phyloP scores from a whole-genome alignment of 1,284 basidiomycete genomes.

The Ustilago sp. region DNA sequence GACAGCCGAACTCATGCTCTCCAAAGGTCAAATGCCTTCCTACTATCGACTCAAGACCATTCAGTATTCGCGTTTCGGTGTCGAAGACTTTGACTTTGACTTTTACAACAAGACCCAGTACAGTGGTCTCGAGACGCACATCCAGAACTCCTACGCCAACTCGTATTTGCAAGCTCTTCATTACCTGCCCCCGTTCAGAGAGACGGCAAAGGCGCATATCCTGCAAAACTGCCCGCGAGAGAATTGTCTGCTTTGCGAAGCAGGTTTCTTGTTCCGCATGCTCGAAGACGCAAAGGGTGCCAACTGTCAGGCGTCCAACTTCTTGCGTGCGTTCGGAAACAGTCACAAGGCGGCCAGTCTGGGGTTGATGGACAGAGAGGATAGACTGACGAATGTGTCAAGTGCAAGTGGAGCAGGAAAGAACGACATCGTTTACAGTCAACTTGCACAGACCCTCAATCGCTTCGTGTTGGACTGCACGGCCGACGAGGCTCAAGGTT shows the following conservation, averaged over 20 bases:
- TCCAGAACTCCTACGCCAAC: conserved; percentile 97
- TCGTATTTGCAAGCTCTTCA: conserved; percentile 89
- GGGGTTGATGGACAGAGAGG: conserved; percentile 88
- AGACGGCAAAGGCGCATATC: conserved; percentile 89
- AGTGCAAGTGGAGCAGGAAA: conserved; percentile 35
- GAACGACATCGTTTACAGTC: conserved; percentile 74
- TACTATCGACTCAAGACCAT: conserved; percentile 94
- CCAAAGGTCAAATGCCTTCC: conserved; percentile 75
- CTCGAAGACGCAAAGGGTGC: conserved; percentile 91
- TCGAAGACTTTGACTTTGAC: conserved; percentile 98
- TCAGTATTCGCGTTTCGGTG: conserved; percentile 98
- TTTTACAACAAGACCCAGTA: conserved; percentile 75
- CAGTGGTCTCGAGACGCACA: conserved; percentile 96
- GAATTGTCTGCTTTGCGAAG: conserved; percentile 92
- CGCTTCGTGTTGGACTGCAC: conserved; percentile 83
- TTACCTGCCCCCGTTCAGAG: conserved; percentile 82
- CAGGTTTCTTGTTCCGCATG: conserved; percentile 95
- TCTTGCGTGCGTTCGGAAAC: conserved; percentile 88
- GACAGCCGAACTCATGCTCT: conserved; percentile 41
- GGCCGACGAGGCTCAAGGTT: conserved; percentile 44
- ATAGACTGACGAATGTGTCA: conserved; percentile 74
- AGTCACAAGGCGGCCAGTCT: conserved; percentile 82
- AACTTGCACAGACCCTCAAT: conserved; percentile 93
- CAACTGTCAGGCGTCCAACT: conserved; percentile 97
- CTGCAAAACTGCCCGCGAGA: conserved; percentile 81